Evolutionary conservation across 2,329 filamentous ascomycete genomes (phyloP).

Genomic region (Bipolaris victoriae): DNA sequence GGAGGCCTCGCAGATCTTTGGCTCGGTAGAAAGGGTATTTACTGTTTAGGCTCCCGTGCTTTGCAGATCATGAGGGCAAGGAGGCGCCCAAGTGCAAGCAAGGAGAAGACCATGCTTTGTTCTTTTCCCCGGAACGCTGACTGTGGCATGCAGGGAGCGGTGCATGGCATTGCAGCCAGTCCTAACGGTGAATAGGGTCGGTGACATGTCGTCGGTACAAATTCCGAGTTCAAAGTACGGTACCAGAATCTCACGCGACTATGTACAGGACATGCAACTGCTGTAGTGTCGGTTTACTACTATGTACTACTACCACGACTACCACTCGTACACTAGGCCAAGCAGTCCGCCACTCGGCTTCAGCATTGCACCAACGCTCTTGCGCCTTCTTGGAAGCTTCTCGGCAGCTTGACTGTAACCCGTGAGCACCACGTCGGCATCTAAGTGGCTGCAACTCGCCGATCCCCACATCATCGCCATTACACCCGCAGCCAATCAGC

Average conservation of each 20-base stretch:
- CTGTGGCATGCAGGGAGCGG: conserved; percentile 4
- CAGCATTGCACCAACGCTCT: conserved; percentile 5
- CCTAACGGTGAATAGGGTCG: background rate
- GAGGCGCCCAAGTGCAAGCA: background rate
- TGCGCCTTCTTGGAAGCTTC: conserved; percentile 5
- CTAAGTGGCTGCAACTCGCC: conserved; percentile 29
- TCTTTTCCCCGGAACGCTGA: background rate
- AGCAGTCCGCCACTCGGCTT: background rate
- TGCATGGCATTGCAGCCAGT: background rate
- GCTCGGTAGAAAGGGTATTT: conserved; percentile 7
- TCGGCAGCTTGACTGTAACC: conserved; percentile 7
- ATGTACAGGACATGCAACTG: too few relatives aligned
- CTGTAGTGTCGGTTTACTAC: too few relatives aligned
- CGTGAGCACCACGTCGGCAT: conserved; percentile 13
- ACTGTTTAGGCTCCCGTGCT: background rate
- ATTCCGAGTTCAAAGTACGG: background rate
- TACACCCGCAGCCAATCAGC: conserved; percentile 36
- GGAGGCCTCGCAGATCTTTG: conserved; percentile 3
- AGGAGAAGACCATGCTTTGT: background rate
- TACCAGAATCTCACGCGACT: background rate
- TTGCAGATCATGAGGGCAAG: conserved; percentile 6
- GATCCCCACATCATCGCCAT: conserved; percentile 41
- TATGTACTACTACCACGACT: background rate
- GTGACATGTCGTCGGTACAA: background rate
- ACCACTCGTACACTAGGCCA: background rate